Evolutionary conservation across 352 stramenopile genomes (phyloP).

Genomic region (Globisporangium uncinulatum): DNA sequence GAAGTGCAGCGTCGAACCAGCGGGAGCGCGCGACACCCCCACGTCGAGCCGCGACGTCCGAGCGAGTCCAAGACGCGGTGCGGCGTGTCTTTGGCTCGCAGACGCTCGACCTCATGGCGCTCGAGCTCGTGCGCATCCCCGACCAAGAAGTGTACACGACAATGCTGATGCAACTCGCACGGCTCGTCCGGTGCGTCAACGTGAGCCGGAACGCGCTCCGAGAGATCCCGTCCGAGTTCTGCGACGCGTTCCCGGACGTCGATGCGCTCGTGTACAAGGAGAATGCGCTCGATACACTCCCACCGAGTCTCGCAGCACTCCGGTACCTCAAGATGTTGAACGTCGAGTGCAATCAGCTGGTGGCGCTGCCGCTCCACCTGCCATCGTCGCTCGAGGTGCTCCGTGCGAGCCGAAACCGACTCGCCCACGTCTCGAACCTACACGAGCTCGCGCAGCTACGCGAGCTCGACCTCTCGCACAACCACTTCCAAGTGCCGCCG

Average conservation of each 20-base stretch:
- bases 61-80: constrained; percentile 32
- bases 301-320: constrained; percentile 22
- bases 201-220: constrained; percentile 64
- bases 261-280: constrained; percentile 57
- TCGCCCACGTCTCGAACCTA: constrained; percentile 39
- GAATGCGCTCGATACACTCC: constrained; percentile 44
- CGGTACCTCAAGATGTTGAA: constrained; percentile 33
- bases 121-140: constrained; percentile 61
- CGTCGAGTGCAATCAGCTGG: constrained; percentile 56
- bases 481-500: constrained; percentile 52
- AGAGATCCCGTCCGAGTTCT: constrained; percentile 45
- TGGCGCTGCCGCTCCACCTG: constrained; percentile 30
- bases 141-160: constrained; percentile 49
- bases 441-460: constrained; percentile 39
- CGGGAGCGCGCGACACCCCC: neutral
- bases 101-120: constrained; percentile 54
- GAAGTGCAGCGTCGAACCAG: constrained; percentile 8
- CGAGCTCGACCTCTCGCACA: constrained; percentile 57
- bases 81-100: constrained; percentile 46
- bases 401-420: constrained; percentile 42
- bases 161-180: constrained; percentile 57
- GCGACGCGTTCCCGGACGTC: constrained; percentile 41
- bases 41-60: neutral
- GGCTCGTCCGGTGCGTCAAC: constrained; percentile 54
- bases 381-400: constrained; percentile 31